Percentiles rank a stretch among this genome's conserved stretches.
Conservation (phyloP, 306 rosid species). For the Myrica gale region DNA sequence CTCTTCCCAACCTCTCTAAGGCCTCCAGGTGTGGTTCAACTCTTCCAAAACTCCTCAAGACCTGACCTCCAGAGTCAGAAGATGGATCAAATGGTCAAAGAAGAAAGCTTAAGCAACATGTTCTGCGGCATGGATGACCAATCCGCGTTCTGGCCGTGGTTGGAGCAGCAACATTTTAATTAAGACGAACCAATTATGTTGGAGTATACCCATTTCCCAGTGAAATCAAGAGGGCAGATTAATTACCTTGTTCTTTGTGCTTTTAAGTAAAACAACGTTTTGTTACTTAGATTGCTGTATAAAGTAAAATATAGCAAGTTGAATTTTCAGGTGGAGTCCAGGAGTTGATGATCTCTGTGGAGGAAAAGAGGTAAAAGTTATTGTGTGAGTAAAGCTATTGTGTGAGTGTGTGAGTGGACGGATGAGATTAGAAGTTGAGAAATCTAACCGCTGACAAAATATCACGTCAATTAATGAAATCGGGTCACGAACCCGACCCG, state of each 20-base stretch:
- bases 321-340: slow-evolving; percentile 46
- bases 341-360: slow-evolving; percentile 37
- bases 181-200: slow-evolving; percentile 34
- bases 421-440: no score
- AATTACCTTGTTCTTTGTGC: slow-evolving; percentile 29
- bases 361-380: no score
- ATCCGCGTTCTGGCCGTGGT: slow-evolving; percentile 98
- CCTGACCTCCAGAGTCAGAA: slow-evolving; percentile 70
- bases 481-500: no score
- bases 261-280: slow-evolving; percentile 38
- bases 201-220: slow-evolving; percentile 28
- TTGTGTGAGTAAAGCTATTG: no score
- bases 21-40: slow-evolving; percentile 68
- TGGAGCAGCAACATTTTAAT: slow-evolving; percentile 92
- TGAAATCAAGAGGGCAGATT: slow-evolving; percentile 41
- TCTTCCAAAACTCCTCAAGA: slow-evolving; percentile 72
- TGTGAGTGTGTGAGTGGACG: no score
- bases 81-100: slow-evolving; percentile 68
- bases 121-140: slow-evolving; percentile 90
- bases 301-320: slow-evolving; percentile 53
- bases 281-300: slow-evolving; percentile 48
- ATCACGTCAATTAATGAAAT: no score
- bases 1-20: slow-evolving; percentile 64
- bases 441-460: no score
- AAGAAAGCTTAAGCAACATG: slow-evolving; percentile 83